phyloP scores from a whole-genome alignment of 2,329 filamentous ascomycete genomes.

The Proliferodiscus dingleyae region DNA sequence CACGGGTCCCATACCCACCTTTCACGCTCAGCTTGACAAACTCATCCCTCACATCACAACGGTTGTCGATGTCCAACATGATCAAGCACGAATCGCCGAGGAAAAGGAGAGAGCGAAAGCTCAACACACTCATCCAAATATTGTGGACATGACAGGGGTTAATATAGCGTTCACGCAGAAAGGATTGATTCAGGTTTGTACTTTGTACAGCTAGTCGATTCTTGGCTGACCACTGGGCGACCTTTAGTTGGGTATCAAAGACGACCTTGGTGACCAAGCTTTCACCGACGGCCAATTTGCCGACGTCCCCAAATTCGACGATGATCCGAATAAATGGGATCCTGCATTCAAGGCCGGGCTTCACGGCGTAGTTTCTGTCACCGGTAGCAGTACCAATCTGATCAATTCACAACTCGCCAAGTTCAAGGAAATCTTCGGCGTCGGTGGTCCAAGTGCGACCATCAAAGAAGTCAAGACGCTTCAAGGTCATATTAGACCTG shows the following conservation, averaged over 20 bases:
- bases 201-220: no score
- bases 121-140: background rate
- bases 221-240: no score
- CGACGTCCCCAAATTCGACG: constrained; percentile 29
- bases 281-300: constrained; percentile 34
- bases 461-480: constrained; percentile 32
- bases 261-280: constrained; percentile 13
- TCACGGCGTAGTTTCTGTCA: constrained; percentile 34
- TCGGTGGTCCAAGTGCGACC: constrained; percentile 6
- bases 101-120: background rate
- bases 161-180: constrained; percentile 28
- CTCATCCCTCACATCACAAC: constrained; percentile 1
- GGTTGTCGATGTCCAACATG: background rate
- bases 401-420: constrained; percentile 27
- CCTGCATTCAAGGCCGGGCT: constrained; percentile 32
- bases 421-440: constrained; percentile 30
- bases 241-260: constrained; percentile 6
- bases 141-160: background rate
- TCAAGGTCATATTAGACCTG: constrained; percentile 33
- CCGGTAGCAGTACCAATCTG: constrained; percentile 29
- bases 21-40: background rate
- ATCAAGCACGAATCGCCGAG: background rate
- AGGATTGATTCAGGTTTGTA: constrained; percentile 20
- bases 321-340: constrained; percentile 28
- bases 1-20: background rate